Base-by-base conservation (phyloP, 306 rosid species). In the Castanea mollissima region DNA sequence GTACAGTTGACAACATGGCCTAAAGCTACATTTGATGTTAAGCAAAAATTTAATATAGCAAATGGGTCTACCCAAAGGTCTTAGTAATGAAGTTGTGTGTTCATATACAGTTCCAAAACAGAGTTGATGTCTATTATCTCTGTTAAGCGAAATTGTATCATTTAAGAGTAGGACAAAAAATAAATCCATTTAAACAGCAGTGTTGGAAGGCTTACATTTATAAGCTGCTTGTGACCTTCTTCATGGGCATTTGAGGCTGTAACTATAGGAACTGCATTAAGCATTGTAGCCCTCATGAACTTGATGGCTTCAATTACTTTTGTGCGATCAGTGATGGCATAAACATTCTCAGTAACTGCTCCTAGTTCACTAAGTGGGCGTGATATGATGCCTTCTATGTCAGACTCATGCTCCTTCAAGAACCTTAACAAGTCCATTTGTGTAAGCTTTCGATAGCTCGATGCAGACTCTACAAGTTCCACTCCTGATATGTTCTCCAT, bases 251-350 rank as follows among this genome's bases (percentile, higher is more conserved):
- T 80, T 4, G 86, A 75, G 76, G 91, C 82, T 70, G 56, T 59
- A 69, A 95, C 90, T 18, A 95, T 91, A 16, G 98, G 96, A 71
- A 91, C 93, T 4, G 99, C 99, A 14, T 83, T 95, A 15, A 93
- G 54, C 89, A 87, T 79, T 8, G 92, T 86, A 2, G 88, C 76
- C 74, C 88, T 83, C 78, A 93, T 85, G 88, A 92, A 90, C 80
- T 79, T 92, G 1, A 93, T 89, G 71, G 97, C 96, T 67, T 95
- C 87, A 1, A 82, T 73, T 2, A 95, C 86, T 70, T 5, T 93
- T 51, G 98, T 87, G 55, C 87, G 77, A 16, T 95, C 89, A 4
- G 96, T 87, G 55, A 95, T 90, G 59, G 97, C 94, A 34, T 76
- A 88, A 29, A 95, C 92, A 18, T 76, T 76, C 21, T 88, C 89